Base-by-base conservation (phyloP, 164 flowering plant species). In the Sextonia rubra region DNA sequence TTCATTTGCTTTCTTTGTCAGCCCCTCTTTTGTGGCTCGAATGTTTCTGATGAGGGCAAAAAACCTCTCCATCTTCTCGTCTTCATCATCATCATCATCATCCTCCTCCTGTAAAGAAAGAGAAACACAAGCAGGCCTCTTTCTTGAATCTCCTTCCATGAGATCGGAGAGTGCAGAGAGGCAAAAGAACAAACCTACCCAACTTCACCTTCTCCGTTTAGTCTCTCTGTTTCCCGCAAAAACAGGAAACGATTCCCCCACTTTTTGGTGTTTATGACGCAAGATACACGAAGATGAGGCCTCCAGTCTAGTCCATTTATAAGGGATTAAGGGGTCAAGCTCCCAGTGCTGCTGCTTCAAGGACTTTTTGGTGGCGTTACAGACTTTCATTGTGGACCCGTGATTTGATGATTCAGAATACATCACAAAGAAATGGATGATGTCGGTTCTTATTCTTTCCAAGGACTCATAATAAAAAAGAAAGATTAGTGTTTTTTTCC, bases 21-120 rank as follows among this genome's bases (percentile, higher is more conserved):
- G n/a, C 0, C 64, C 77, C 20, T 79, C 82, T 0, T 78, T 79
- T 23, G 77, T 49, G 0, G 80, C 85, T 69, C 71, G 64, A 2
- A 80, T 74, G 68, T 77, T 83, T 70, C 75, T 78, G 2, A 83
- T 68, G 69, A 85, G 52, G 2, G 83, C 83, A 74, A 74, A 85
- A 79, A 85, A 81, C 71, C 73, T 72, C 75, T 85, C 82, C 47
- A 83, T 75, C 72, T 77, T 80, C 71, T 78, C 78, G 17, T 83
- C 86, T 69, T 74, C 73, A 20, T 82, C 83, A 22, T 74, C 73
- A 20, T 84, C 83, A 22, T 79, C 84, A 25, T 74, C 73, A 20
- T 84, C 83, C 17, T 79, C 84, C 22, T 74, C 72, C n/a, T 18
- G 58, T 52, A 15, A 4, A 52, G 58, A 52, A 52, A 15, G 58